phyloP scores from a whole-genome alignment of 2,329 filamentous ascomycete species.

The Nemania diffusa region DNA sequence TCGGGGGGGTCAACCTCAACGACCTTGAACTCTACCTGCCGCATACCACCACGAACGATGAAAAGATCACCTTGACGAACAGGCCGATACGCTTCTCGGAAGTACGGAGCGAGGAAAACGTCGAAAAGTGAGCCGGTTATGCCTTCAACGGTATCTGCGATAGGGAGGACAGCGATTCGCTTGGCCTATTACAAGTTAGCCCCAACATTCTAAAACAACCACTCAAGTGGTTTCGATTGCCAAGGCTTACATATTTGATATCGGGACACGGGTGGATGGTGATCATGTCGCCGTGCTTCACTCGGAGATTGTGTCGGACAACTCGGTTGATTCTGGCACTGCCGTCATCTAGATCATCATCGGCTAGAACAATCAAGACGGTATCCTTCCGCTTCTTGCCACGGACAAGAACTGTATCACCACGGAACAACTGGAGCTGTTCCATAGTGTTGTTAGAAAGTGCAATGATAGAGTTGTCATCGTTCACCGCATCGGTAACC shows the following conservation, averaged over 20 bases:
- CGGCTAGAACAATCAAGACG: constrained; percentile 94
- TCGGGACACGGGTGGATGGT: constrained; percentile 97
- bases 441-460: constrained; percentile 99
- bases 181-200: constrained; percentile 74
- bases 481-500: constrained; percentile 97
- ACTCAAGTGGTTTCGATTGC: background rate
- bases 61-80: constrained; percentile 98
- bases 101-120: constrained; percentile 98
- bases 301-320: constrained; percentile 95
- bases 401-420: constrained; percentile 96
- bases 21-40: constrained; percentile 99
- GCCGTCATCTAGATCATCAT: constrained; percentile 97
- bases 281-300: constrained; percentile 98
- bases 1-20: constrained; percentile 98
- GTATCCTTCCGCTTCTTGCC: constrained; percentile 99
- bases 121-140: constrained; percentile 98
- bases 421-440: constrained; percentile 95
- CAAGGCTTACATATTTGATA: constrained; percentile 95
- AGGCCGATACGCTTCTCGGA: constrained; percentile 97
- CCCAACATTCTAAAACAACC: background rate
- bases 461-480: constrained; percentile 99
- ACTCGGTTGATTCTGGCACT: constrained; percentile 98
- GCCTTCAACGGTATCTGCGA: constrained; percentile 97
- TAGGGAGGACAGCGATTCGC: constrained; percentile 96
- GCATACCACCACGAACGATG: constrained; percentile 97